Evolutionary conservation across 352 stramenopile species (phyloP), one percentile per base, ranked within the genome.

Genomic region (Globisporangium echinulatum): DNA sequence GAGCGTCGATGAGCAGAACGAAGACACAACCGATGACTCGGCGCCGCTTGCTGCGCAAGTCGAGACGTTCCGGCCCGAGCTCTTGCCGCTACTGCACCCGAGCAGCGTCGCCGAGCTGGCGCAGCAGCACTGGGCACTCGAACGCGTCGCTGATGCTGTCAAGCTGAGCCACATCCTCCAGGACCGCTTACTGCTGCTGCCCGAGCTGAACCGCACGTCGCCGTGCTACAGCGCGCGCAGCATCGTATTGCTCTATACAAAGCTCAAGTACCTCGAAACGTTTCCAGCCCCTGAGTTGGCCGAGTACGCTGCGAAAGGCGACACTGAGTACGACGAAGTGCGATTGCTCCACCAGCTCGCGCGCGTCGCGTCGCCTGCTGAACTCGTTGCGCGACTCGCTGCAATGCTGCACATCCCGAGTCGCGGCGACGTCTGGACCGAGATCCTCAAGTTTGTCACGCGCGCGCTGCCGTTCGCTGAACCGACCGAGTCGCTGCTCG

Each of bases 221-320:
- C 80, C 84, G 36, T 90, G 80, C 70, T 90, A 90, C 70, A 92
- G 73, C 49, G 84, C 84, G 17, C 80, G 84, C 13, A 76, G 69
- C 39, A 82, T 94, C 49, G 78, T 94, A 59, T 66, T 92, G 64
- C 76, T 92, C 37, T 94, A 87, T 63, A 94, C 82, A 37, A 94
- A 94, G 64, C 70, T 91, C 58, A 81, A 85, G 58, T 94, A 94
- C 66, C 67, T 94, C 13, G 82, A 84, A 66, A 90, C 82, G 7
- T 92, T 92, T 63, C 64, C 76, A 9, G 54, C 72, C 6, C 56
- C 74, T 2, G 70, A 89, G 49, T 71, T 94, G 65, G 71, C 71
- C 19, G 62, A 54, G 55, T 94, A 94, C 64, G 73, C 77, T 25
- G 77, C 69, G 19, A 52, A 62, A 3, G 71, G 77, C 52, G 64